Evolutionary conservation across 805 yeast species (phyloP).

Genomic region (Ogataea henricii): DNA sequence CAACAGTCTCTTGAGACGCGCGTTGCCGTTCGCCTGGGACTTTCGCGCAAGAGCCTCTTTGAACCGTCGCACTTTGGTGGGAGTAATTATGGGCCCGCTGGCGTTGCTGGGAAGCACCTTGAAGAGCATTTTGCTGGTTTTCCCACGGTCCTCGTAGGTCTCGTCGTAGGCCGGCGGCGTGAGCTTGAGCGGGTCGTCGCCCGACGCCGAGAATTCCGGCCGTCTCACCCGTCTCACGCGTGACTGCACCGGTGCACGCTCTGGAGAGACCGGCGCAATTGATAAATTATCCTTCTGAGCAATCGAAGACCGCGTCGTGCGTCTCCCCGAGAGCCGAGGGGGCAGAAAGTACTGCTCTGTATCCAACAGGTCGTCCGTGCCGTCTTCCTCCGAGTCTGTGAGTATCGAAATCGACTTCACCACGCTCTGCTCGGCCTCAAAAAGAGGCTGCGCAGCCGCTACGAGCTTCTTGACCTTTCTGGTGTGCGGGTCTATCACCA

Average conservation of each 20-base stretch:
- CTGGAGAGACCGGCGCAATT: slow-evolving; percentile 3
- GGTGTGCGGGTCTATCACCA: slow-evolving; percentile 6
- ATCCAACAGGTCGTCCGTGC: slow-evolving; percentile 9
- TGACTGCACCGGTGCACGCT: not conserved
- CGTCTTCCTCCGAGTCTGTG: slow-evolving; percentile 23
- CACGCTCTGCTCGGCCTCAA: slow-evolving; percentile 2
- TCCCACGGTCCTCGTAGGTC: slow-evolving; percentile 15
- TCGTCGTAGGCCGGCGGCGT: slow-evolving; percentile 19
- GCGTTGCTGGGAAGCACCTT: slow-evolving; percentile 16
- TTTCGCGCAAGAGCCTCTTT: slow-evolving; percentile 27
- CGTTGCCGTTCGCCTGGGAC: slow-evolving; percentile 14
- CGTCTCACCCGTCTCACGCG: slow-evolving; percentile 12
- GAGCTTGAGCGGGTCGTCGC: slow-evolving; percentile 22
- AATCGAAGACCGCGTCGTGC: slow-evolving; percentile 24
- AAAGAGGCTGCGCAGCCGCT: not conserved
- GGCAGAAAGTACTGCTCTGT: slow-evolving; percentile 6
- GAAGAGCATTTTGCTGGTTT: slow-evolving; percentile 11
- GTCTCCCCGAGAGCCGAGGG: slow-evolving; percentile 13
- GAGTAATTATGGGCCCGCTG: slow-evolving; percentile 25
- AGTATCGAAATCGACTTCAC: slow-evolving; percentile 20
- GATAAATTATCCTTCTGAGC: slow-evolving; percentile 23
- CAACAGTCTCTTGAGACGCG: slow-evolving; percentile 19
- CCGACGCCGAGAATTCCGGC: slow-evolving; percentile 7
- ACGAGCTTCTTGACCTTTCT: slow-evolving; percentile 9
- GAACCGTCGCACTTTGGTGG: slow-evolving; percentile 29